Evolutionary conservation across 179 eudicot species (phyloP).

Genomic region (Beta lomatogona): DNA sequence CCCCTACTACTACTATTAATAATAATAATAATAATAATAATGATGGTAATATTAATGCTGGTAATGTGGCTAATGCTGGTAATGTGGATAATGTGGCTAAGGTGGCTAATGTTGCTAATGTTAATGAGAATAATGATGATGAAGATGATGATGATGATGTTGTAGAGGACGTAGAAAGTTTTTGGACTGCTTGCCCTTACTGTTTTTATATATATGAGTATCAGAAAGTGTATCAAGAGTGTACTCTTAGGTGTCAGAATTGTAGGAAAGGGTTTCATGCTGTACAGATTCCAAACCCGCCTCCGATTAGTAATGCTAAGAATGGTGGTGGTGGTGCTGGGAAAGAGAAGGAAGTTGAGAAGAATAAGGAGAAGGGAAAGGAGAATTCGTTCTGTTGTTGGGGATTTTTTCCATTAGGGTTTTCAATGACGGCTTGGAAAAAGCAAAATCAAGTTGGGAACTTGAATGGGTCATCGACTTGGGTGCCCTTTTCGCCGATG

Average conservation of each 20-base stretch:
- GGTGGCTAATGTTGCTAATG: background rate
- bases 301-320: constrained; percentile 33
- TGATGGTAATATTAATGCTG: too few species aligned
- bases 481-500: constrained; percentile 93
- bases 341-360: background rate
- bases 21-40: background rate
- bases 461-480: constrained; percentile 40
- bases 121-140: background rate
- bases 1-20: background rate
- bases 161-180: constrained; percentile 32
- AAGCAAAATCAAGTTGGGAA: constrained; percentile 37
- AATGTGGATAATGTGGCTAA: background rate
- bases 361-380: constrained; percentile 28
- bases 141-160: constrained; percentile 3
- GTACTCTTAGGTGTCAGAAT: constrained; percentile 75
- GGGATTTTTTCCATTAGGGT: constrained; percentile 86
- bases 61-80: background rate
- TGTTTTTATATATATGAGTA: constrained; percentile 79
- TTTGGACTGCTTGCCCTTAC: constrained; percentile 96
- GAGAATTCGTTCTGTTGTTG: constrained; percentile 67
- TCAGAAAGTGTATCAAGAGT: constrained; percentile 53
- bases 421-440: constrained; percentile 61
- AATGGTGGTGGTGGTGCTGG: background rate
- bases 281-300: constrained; percentile 53
- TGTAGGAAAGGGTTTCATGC: constrained; percentile 91